Base-by-base conservation (phyloP, 2,329 filamentous ascomycete species). In the Aspergillus novoparasiticus region DNA sequence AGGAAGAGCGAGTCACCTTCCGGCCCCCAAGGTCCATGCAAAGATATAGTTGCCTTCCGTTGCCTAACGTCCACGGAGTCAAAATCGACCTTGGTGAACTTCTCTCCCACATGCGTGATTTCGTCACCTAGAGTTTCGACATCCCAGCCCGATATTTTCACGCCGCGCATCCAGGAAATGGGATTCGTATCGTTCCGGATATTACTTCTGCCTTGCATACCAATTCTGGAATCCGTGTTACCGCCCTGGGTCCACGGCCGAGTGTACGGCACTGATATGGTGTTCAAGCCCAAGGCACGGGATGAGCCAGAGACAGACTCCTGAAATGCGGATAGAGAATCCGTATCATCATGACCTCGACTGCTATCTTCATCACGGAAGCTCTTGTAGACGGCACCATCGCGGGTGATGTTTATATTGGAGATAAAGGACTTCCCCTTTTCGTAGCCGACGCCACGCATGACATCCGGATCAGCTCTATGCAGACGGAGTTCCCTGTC, bases 401-500 rank as follows among this genome's bases (percentile, higher is more conserved):
- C 89, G n/a, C 94, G 87, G 14, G 93, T 97, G 48, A 94, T 81
- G 58, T 86, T 89, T 11, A 94, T 80, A 34, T 86, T 88, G 45
- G 87, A 87, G 8, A 84, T 84, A 23, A 89, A 86, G 4, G 84
- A 84, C 58, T 83, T 84, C 5, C 91, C 92, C 73, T 89, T 92
- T 53, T 87, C 82, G 73, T 92, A 91, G 3, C 92, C 92, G 19
- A 96, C 89, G 2, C 86, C 83, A 62, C 86, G 82, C 0, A 95
- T 81, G 34, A 89, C 81, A 30, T 87, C 81, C 1, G 87, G 80
- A 46, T 92, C 86, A 23, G 93, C 85, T 55, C 88, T 89, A 73
- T 96, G 91, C 32, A 97, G 83, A 56, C 91, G 89, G 34, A 97
- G 82, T 71, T 93, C 87, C 68, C 90, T 91, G 75, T 97, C 94